Evolutionary conservation across 345 rosid genomes (phyloP).

Genomic region (Tarenaya hassleriana): DNA sequence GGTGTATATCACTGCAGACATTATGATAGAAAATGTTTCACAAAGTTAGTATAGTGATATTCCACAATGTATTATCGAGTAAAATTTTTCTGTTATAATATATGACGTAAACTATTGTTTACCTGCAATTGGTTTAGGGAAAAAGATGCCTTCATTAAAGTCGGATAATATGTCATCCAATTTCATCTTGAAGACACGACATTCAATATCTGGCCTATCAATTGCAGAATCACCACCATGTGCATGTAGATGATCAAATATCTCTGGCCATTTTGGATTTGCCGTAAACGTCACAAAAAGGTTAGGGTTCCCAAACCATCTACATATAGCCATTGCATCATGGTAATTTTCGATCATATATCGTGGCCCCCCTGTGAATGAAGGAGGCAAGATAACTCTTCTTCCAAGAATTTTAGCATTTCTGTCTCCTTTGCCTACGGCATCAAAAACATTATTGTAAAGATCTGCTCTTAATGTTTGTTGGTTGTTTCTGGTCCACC

Average conservation of each 20-base stretch:
- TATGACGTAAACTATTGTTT: no score
- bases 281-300: not conserved
- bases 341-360: constrained; percentile 8
- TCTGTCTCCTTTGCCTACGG: not conserved
- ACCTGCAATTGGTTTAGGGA: not conserved
- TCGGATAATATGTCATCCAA: not conserved
- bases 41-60: no score
- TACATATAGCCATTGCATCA: constrained; percentile 10
- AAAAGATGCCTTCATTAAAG: not conserved
- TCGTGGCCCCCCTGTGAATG: not conserved
- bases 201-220: not conserved
- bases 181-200: not conserved
- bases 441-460: not conserved
- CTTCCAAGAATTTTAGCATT: not conserved
- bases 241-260: not conserved
- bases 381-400: not conserved
- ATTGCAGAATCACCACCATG: not conserved
- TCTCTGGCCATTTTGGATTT: not conserved
- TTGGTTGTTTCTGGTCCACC: no score
- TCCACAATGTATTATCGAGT: no score
- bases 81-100: no score
- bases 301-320: not conserved
- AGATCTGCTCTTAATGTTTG: no score
- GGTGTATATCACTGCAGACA: no score
- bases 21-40: no score